Conservation (phyloP, 257 asterid genomes). For the Petunia axillaris region DNA sequence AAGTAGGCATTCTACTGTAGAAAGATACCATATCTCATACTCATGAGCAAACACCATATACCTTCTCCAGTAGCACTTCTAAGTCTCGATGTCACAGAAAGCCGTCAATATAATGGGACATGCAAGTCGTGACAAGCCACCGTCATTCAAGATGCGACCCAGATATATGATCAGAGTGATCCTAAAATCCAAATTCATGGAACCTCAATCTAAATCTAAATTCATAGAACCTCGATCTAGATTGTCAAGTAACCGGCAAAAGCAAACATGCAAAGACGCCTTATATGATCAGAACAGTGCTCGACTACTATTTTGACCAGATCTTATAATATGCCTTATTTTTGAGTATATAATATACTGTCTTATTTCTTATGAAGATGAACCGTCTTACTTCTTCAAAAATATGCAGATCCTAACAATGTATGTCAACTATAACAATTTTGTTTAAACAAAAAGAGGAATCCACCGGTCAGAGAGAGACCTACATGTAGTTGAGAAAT, state of each 20-base stretch:
- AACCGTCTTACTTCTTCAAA: too few relatives aligned
- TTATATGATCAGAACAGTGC: background rate
- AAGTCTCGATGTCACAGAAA: background rate
- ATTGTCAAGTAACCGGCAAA: background rate
- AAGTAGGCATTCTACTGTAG: background rate
- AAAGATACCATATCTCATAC: background rate
- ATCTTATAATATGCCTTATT: background rate
- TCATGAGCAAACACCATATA: background rate
- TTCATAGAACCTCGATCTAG: background rate
- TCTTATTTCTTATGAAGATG: background rate
- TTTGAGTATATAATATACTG: background rate
- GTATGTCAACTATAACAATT: background rate
- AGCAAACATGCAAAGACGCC: background rate
- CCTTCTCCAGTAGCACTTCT: background rate
- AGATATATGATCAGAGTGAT: background rate
- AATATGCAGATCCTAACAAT: background rate
- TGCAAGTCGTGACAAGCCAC: background rate
- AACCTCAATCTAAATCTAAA: background rate
- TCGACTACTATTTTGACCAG: background rate
- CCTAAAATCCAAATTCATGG: background rate
- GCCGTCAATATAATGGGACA: background rate
- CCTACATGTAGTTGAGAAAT: background rate
- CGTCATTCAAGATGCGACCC: background rate
- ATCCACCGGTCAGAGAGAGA: too few relatives aligned
- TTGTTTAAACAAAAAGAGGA: background rate